Base-by-base conservation (phyloP, 1,284 basidiomycete species). In the Ganoderma multipileum region DNA sequence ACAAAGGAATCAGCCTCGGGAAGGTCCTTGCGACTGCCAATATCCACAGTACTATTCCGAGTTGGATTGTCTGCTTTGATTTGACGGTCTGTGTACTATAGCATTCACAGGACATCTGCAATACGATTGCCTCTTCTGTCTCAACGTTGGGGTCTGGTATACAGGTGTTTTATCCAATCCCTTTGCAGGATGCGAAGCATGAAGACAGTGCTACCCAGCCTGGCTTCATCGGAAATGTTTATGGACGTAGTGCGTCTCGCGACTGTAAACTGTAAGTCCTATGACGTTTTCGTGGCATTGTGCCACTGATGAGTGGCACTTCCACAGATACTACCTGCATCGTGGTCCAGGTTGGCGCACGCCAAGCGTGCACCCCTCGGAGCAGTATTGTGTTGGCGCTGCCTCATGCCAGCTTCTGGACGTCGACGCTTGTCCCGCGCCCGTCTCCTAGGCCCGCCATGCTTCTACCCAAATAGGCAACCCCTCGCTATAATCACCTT, bases 261-360 rank as follows among this genome's bases (percentile, higher is more conserved):
- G 8, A 26, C 28, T 30, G 52, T 23, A 55, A 16, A 33, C 52
- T 12, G 52, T 55, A 33, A 55, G 28, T 33, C 52, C 8, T 26
- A 30, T 55, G 52, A 55, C 28, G 18, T 55, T 28, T 28, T 55
- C 28, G 14, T 55, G 28, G 30, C 30, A 11, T 33, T 30, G 52
- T 55, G 52, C 52, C 52, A 55, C 52, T 55, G 52, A 54, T 54
- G 50, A 55, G 52, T 55, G 28, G 26, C 28, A 55, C 14, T 6
- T 11, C 28, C 20, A 33, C 52, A 33, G 52, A 20, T 9, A 33
- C 18, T 16, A 20, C 8, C 14, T 55, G 28, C 28, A 18, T 30
- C 28, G 52, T 30, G 52, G 52, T 16, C n/a, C 6, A 18, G 14
- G 44, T 47, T 47, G 44, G 11, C 44, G 44, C 44, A 23, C n/a